A percentile compares a stretch with the other conserved stretches of the same genome.
phyloP scores from a whole-genome alignment of 495 filamentous ascomycete species.

The Arthonia radiata region DNA sequence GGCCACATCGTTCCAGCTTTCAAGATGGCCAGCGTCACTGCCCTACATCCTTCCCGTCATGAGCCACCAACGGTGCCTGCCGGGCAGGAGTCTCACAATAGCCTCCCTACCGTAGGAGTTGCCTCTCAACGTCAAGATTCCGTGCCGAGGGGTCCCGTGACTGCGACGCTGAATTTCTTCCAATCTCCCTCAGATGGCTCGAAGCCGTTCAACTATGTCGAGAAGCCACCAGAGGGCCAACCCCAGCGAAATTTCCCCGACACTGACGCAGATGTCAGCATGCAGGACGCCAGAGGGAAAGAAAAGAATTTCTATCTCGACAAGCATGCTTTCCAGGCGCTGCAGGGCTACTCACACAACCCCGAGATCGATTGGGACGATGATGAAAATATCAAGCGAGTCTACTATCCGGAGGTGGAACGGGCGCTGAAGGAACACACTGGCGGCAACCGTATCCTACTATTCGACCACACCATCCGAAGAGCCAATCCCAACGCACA shows the following conservation, averaged over 20 bases:
- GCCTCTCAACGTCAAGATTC: no score
- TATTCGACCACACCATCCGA: slow-evolving; percentile 88
- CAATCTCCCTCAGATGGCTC: slow-evolving; percentile 33
- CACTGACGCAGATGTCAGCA: slow-evolving; percentile 17
- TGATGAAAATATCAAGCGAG: slow-evolving; percentile 32
- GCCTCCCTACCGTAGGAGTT: no score
- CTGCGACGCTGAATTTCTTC: slow-evolving; percentile 44
- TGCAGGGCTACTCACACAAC: slow-evolving; percentile 15
- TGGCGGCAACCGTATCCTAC: slow-evolving; percentile 34
- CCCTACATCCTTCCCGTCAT: no score
- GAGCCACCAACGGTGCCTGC: no score
- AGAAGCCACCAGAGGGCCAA: slow-evolving; percentile 29
- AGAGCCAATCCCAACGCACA: slow-evolving; percentile 23
- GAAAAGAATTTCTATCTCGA: slow-evolving; percentile 42
- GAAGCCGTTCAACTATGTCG: slow-evolving; percentile 45
- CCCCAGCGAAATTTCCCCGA: slow-evolving; percentile 36
- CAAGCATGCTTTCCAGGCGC: slow-evolving; percentile 42
- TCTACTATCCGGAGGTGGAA: slow-evolving; percentile 73
- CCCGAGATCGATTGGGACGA: slow-evolving; percentile 36
- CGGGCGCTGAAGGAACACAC: slow-evolving; percentile 33
- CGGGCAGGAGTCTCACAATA: no score
- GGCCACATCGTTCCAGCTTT: no score
- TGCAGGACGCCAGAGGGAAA: slow-evolving; percentile 41
- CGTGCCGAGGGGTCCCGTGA: slow-evolving; percentile 46
- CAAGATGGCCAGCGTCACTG: no score